Percentiles rank a stretch among this genome's conserved stretches.
These are phyloP conservation scores for Venturiaceae sp. DNA, from an alignment of 2,329 filamentous ascomycete species.

Conservation along the genomic window DNA sequence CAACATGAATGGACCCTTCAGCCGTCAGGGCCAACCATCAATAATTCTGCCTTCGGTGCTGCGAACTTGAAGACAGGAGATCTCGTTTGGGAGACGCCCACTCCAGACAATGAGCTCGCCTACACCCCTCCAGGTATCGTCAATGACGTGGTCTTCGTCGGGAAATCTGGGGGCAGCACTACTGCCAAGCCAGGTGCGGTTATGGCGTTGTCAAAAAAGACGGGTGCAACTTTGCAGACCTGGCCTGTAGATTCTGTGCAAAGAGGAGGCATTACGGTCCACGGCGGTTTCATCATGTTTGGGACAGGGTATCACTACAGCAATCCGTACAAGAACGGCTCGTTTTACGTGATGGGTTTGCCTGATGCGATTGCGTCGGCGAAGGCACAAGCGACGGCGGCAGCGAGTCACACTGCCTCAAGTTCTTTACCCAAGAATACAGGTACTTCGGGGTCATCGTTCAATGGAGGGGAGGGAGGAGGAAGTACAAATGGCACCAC, in stretches of 20 bases:
- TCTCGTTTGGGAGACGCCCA: constrained; percentile 10
- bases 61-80: constrained; percentile 8
- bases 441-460: too few relatives aligned
- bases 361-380: too few relatives aligned
- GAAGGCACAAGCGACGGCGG: too few relatives aligned
- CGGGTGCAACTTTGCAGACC: background rate
- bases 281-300: too few relatives aligned
- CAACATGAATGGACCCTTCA: constrained; percentile 4
- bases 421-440: too few relatives aligned
- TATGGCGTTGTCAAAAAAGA: constrained; percentile 1
- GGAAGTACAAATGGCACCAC: too few relatives aligned
- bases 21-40: constrained; percentile 3
- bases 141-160: constrained; percentile 11
- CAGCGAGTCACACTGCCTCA: too few relatives aligned
- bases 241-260: background rate
- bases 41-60: constrained; percentile 10
- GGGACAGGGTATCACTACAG: too few relatives aligned
- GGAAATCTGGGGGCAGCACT: constrained; percentile 5
- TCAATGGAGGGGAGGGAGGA: too few relatives aligned
- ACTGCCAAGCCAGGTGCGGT: background rate
- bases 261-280: too few relatives aligned
- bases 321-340: too few relatives aligned
- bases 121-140: constrained; percentile 10
- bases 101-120: constrained; percentile 4
- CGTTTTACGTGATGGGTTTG: too few relatives aligned